A percentile compares a stretch with the other conserved stretches of the same genome.
These are phyloP conservation scores for Rhizoclosmatium globosum DNA, from an alignment of 192 early-diverging fungal genomes.

Conservation along the genomic window DNA sequence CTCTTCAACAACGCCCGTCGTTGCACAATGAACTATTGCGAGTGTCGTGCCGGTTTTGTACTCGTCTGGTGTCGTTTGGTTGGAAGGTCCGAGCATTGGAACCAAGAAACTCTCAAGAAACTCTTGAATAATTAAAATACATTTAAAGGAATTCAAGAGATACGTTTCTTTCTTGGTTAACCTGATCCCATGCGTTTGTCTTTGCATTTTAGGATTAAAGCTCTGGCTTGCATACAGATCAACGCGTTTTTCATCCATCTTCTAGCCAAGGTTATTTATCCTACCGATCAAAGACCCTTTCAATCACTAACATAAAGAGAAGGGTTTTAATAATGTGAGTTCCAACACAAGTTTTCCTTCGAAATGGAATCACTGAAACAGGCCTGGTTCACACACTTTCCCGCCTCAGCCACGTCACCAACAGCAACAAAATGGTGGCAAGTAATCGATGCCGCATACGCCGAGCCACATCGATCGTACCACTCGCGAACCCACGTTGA, in stretches of 20 bases:
- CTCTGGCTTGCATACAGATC: no score
- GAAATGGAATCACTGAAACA: neutral
- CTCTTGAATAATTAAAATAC: no score
- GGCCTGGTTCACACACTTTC: neutral
- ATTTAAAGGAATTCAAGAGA: no score
- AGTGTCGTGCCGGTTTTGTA: neutral
- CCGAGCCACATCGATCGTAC: neutral
- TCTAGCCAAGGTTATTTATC: no score
- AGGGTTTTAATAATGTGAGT: no score
- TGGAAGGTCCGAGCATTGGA: neutral
- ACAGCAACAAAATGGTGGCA: slow-evolving; percentile 5
- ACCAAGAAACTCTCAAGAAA: neutral
- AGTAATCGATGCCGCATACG: neutral
- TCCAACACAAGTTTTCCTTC: neutral
- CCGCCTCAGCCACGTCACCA: neutral
- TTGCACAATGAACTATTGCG: neutral
- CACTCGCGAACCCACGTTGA: neutral
- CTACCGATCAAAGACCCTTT: no score
- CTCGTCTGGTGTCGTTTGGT: neutral
- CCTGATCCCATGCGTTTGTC: no score
- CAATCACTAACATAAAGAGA: no score
- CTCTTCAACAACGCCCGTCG: neutral
- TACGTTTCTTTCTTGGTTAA: no score
- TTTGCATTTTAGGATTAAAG: no score
- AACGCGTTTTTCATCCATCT: no score